These are phyloP conservation scores for Sphagnum magellanicum DNA, from an alignment of 228 moss, liverwort and hornwort species.

Conservation along the genomic window DNA sequence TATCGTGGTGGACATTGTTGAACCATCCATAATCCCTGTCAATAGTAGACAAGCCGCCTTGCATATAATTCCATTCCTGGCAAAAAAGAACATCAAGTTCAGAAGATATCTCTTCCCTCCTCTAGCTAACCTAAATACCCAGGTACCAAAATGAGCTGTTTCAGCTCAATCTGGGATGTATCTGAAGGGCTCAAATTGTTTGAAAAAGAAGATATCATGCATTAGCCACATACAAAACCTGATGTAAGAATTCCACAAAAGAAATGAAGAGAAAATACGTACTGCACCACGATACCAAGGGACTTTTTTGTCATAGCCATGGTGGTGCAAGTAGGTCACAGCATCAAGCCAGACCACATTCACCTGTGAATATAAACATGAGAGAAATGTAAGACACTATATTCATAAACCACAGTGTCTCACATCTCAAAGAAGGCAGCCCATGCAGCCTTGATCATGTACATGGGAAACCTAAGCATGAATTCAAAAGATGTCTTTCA, in stretches of 20 bases:
- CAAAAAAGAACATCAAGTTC: neutral
- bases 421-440: too few species aligned
- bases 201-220: too few species aligned
- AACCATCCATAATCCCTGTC: slow-evolving; percentile 75
- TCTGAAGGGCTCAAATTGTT: too few species aligned
- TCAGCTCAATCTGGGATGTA: too few species aligned
- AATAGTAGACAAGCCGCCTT: slow-evolving; percentile 68
- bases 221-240: too few species aligned
- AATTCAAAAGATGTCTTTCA: too few species aligned
- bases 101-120: neutral
- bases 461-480: too few species aligned
- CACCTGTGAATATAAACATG: slow-evolving; percentile 17
- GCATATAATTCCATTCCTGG: slow-evolving; percentile 82
- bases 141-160: too few species aligned
- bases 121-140: neutral
- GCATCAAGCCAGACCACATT: slow-evolving; percentile 56
- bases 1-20: slow-evolving; percentile 81
- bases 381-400: too few species aligned
- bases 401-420: too few species aligned
- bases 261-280: neutral
- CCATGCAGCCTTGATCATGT: too few species aligned
- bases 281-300: slow-evolving; percentile 75
- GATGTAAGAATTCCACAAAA: too few species aligned
- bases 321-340: slow-evolving; percentile 79
- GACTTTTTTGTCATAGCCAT: slow-evolving; percentile 72